Evolutionary conservation across 1,284 basidiomycete genomes (phyloP), one percentile per base, ranked within the genome.

Genomic region (Ceratorhiza oryzae-sativae): DNA sequence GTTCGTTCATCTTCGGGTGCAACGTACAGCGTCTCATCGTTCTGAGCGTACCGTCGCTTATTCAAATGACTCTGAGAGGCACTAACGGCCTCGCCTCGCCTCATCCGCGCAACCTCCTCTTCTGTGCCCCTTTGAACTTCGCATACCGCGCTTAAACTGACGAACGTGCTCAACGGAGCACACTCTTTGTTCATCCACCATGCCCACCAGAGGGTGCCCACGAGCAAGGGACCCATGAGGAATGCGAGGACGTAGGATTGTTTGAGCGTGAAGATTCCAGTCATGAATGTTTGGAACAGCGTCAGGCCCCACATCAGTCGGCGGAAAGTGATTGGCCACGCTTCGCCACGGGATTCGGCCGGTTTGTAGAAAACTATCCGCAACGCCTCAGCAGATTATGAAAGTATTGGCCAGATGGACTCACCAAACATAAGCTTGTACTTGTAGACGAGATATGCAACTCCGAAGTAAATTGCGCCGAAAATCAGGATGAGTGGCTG

Each of bases 381-480:
- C 6, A 6, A 6, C 6, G 13, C 13, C 8, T 39, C 13, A 39
- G 36, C 36, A 13, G 13, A 13, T 39, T 39, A 13, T 6, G 6
- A 39, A 39, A 13, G 13, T 39, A 13, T 39, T 6, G 13, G 65
- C 49, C 25, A 58, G 13, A 2, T 3, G 45, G 13, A 80, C 90
- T 74, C 71, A 94, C 94, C 92, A 78, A 97, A 97, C 1, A 98
- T 84, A 1, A 98, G 86, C 79, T 98, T 97, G 83, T 98, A 98
- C 84, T 99, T 99, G 87, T 97, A 98, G 2, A 98, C 95, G 4
- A 97, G 84, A 77, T 96, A 99, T 1, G 88, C 94, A 62, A 93
- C 84, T 10, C 94, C 96, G 78, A 99, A 99, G 81, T 99, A 99
- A 46, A 97, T 83, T 0, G 95, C 92, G 9, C 95, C 95, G 77